Conservation (phyloP, 164 flowering plant species). For the Berberis thunbergii region DNA sequence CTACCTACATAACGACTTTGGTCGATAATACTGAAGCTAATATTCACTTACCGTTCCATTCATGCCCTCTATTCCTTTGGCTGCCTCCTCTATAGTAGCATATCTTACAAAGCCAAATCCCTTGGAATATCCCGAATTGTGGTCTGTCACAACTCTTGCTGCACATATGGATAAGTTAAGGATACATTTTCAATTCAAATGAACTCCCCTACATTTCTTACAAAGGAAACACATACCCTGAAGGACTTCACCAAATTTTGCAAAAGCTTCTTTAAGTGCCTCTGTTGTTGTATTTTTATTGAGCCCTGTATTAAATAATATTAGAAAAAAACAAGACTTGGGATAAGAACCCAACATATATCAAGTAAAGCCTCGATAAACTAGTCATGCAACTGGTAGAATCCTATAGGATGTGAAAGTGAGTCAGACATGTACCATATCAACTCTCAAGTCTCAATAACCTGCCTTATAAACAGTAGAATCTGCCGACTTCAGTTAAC, state of each 20-base stretch:
- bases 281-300: conserved; percentile 60
- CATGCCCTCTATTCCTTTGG: conserved; percentile 76
- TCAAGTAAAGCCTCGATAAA: neutral
- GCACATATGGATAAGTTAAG: conserved; percentile 12
- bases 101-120: conserved; percentile 88
- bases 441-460: too few species aligned
- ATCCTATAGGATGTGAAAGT: too few species aligned
- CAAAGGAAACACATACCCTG: conserved; percentile 30
- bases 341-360: neutral
- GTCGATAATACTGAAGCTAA: neutral
- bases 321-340: neutral
- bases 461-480: too few species aligned
- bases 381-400: neutral
- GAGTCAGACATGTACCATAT: too few species aligned
- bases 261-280: conserved; percentile 39
- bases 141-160: conserved; percentile 81
- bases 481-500: too few species aligned
- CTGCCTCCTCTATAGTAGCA: conserved; percentile 65
- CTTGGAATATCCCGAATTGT: conserved; percentile 64
- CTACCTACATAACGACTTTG: neutral
- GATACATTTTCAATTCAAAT: neutral
- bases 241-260: conserved; percentile 62
- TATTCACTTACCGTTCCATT: conserved; percentile 66
- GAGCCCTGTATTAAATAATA: conserved; percentile 35
- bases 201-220: neutral